Percentiles rank a stretch among this genome's conserved stretches.
Evolutionary conservation across 805 yeast genomes (phyloP).

Genomic region (Danielia reshetovae): DNA sequence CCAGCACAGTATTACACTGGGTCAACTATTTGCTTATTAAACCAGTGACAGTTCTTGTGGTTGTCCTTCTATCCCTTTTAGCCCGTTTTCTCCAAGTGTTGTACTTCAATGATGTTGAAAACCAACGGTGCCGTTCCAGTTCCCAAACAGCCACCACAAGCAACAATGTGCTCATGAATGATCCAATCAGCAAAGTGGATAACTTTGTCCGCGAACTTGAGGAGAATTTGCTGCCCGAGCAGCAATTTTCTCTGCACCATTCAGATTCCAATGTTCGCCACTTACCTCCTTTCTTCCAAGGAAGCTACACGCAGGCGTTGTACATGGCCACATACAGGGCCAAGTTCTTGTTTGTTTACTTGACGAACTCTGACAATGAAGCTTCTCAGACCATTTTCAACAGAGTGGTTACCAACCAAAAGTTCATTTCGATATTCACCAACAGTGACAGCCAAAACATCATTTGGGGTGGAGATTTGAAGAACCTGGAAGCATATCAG

Average conservation of each 20-base stretch:
- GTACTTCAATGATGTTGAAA: slow-evolving; percentile 6
- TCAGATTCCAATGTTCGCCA: slow-evolving; percentile 3
- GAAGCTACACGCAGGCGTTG: slow-evolving; percentile 79
- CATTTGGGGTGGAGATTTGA: slow-evolving; percentile 85
- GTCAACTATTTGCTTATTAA: slow-evolving; percentile 2
- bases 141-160: slow-evolving; percentile 10
- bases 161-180: slow-evolving; percentile 23
- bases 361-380: slow-evolving; percentile 72
- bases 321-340: slow-evolving; percentile 65
- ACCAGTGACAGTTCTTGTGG: slow-evolving; percentile 4
- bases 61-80: background rate
- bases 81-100: slow-evolving; percentile 1
- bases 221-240: slow-evolving; percentile 34
- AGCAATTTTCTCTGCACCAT: slow-evolving; percentile 11
- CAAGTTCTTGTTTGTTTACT: slow-evolving; percentile 66
- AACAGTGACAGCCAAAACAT: slow-evolving; percentile 39
- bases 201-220: slow-evolving; percentile 50
- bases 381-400: slow-evolving; percentile 50
- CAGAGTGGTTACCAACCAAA: slow-evolving; percentile 49
- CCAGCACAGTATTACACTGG: background rate
- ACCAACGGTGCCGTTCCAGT: slow-evolving; percentile 3
- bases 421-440: slow-evolving; percentile 39
- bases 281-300: slow-evolving; percentile 53
- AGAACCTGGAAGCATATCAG: slow-evolving; percentile 79
- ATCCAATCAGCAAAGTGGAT: slow-evolving; percentile 53